Percentiles rank a stretch among this genome's conserved stretches.
Evolutionary conservation across 2,329 filamentous ascomycete genomes (phyloP).

Genomic region (Graphilbum sp.): DNA sequence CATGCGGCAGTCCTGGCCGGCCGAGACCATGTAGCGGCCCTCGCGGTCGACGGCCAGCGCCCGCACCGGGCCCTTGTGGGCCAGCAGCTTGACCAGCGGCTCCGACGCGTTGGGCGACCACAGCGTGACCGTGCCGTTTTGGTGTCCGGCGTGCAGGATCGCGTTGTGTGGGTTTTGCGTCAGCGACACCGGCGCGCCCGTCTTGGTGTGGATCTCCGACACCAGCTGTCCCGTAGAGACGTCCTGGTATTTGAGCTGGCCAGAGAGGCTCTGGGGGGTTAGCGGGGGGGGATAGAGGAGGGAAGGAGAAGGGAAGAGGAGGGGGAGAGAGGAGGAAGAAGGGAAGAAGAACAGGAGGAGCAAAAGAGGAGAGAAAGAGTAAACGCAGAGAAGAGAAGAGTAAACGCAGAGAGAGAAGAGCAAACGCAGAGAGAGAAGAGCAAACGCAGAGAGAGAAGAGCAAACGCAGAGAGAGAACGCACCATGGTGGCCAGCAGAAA

Average conservation of each 20-base stretch:
- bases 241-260: constrained; percentile 86
- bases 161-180: constrained; percentile 86
- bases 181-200: constrained; percentile 70
- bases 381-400: too few relatives aligned
- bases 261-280: constrained; percentile 47
- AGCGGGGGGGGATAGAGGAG: neutral
- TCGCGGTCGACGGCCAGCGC: constrained; percentile 74
- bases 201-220: constrained; percentile 67
- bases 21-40: constrained; percentile 42
- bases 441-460: neutral
- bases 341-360: neutral
- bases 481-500: constrained; percentile 80
- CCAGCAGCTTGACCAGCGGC: constrained; percentile 78
- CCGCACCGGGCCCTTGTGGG: constrained; percentile 77
- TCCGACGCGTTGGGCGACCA: constrained; percentile 89
- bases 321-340: neutral
- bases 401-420: neutral
- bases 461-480: too few relatives aligned
- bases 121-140: constrained; percentile 84
- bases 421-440: neutral
- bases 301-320: neutral
- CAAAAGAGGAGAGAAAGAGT: neutral
- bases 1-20: constrained; percentile 11
- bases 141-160: constrained; percentile 80
- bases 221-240: constrained; percentile 85